Conservation (phyloP, 306 rosid species). For the Luffa aegyptiaca region DNA sequence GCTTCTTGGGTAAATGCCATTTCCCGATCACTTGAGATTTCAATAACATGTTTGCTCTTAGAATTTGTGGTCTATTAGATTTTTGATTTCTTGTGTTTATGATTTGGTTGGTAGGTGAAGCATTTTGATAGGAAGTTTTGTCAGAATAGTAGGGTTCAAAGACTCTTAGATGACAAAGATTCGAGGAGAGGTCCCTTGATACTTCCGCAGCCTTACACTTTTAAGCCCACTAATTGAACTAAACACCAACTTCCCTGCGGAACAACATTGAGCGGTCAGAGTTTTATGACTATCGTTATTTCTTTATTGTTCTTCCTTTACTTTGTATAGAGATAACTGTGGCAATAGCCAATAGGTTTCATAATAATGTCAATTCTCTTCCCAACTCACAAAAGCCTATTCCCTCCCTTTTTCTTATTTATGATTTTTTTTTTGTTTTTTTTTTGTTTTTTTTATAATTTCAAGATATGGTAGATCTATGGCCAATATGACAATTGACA, state of each 20-base stretch:
- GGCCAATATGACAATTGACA: not conserved
- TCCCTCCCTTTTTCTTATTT: not conserved
- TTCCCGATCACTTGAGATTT: not conserved
- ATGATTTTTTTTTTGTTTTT: too few relatives aligned
- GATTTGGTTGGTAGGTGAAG: conserved; percentile 45
- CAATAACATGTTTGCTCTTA: not conserved
- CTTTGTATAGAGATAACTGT: not conserved
- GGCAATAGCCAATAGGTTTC: not conserved
- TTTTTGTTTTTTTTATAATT: not conserved
- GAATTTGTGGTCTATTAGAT: not conserved
- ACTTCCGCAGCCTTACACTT: conserved; percentile 60
- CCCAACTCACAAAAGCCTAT: not conserved
- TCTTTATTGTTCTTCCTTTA: not conserved
- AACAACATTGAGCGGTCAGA: not conserved
- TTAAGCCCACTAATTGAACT: conserved; percentile 29
- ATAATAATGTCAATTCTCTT: not conserved
- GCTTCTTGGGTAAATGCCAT: conserved; percentile 64
- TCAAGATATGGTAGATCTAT: not conserved
- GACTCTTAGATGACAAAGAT: conserved; percentile 85
- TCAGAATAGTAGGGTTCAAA: conserved; percentile 58
- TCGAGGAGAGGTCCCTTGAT: conserved; percentile 77
- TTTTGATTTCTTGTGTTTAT: not conserved
- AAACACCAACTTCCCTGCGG: not conserved
- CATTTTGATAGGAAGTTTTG: conserved; percentile 85
- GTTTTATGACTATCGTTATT: not conserved